A percentile compares a stretch with the other conserved stretches of the same genome.
Conservation (phyloP, 352 stramenopile species). For the Phytophthora nicotianae region DNA sequence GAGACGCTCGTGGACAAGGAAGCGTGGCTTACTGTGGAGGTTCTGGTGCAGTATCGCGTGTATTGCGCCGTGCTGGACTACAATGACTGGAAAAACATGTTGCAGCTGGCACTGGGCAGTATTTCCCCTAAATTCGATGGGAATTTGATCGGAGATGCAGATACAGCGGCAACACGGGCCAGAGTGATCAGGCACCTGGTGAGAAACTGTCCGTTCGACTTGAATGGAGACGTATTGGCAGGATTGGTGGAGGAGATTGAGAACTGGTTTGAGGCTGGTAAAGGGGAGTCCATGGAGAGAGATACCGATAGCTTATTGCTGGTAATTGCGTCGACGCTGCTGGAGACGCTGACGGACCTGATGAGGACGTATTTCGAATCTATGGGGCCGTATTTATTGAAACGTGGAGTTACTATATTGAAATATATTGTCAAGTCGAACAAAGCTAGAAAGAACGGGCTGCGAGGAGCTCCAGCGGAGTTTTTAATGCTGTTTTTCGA, state of each 20-base stretch:
- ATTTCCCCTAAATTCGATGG: conserved; percentile 37
- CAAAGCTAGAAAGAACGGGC: conserved; percentile 42
- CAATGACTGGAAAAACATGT: conserved; percentile 51
- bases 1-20: conserved; percentile 65
- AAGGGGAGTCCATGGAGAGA: conserved; percentile 29
- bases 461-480: conserved; percentile 45
- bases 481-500: conserved; percentile 70
- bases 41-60: conserved; percentile 60
- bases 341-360: conserved; percentile 62
- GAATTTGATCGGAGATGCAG: conserved; percentile 17
- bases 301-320: conserved; percentile 52
- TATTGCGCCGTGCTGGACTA: conserved; percentile 73
- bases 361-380: conserved; percentile 50
- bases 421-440: conserved; percentile 73
- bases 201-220: conserved; percentile 65
- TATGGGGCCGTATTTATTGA: conserved; percentile 48
- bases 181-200: conserved; percentile 53
- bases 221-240: conserved; percentile 45
- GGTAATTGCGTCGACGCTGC: conserved; percentile 43
- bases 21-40: conserved; percentile 66
- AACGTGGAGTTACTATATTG: conserved; percentile 46
- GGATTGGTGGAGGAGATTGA: conserved; percentile 49
- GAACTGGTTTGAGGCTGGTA: conserved; percentile 54
- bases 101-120: conserved; percentile 61
- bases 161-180: conserved; percentile 35